Base-by-base conservation (phyloP, 2,329 filamentous ascomycete genomes). In the Fusarium neocosmosporiellum region DNA sequence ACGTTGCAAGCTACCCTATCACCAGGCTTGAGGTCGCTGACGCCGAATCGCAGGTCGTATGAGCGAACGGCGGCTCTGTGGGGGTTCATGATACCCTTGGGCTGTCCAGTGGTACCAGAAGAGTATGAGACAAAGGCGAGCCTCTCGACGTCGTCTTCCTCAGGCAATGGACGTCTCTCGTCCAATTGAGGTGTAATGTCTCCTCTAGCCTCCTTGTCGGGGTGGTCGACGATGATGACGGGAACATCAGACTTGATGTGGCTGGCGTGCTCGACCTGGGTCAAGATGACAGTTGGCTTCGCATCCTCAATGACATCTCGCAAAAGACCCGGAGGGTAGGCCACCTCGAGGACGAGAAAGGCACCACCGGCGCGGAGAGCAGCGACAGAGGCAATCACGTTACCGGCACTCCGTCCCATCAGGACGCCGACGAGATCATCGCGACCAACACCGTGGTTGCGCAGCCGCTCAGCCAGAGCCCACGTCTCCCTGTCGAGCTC, bases 1-100 rank as follows among this genome's bases (percentile, higher is more conserved):
- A 95, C 93, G 84, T 95, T 96, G 83, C 93, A 95, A n/a, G 93
- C 93, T 13, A 95, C 93, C 8, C 93, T 89, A 74, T 95, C 93
- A 18, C 93, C 93, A 0, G 91, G 91, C 20, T 87, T 82, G 4
- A 94, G 84, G 79, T 95, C 91, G 72, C 90, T 92, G 57, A 95
- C 81, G 11, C 83, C 85, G 77, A 95, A 95, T 80, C 93, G 86
- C 71, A 94, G 81, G 74, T 94, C 86, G 78, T 95, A 95, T 8
- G 93, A 95, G 31, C 89, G 87, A 2, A 95, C 91, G 1, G 93
- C 86, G 18, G 93, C 93, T 76, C 89, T 86, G 80, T 95, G 93
- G 3, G 93, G 91, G 79, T 95, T 95, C 62, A 92, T 92, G 78
- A 96, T 95, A 63, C 93, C 93, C 81, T 95, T 95, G n/a, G 93